Conservation (phyloP, 345 rosid species). For the Citrus cavaleriei region DNA sequence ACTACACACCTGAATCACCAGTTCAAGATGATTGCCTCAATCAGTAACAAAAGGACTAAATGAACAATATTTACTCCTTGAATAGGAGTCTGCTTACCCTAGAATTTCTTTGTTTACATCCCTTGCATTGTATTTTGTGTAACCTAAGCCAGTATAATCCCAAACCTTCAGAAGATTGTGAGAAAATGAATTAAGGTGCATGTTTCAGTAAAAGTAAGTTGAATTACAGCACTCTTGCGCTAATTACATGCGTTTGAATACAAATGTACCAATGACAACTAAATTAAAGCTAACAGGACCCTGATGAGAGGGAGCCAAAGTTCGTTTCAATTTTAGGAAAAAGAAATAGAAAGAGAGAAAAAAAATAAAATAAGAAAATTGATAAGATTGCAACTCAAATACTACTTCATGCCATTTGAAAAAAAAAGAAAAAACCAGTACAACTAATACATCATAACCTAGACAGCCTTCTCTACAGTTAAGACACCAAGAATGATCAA, state of each 20-base stretch:
- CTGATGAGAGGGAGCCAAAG: background rate
- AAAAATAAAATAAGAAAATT: background rate
- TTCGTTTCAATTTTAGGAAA: background rate
- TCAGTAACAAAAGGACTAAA: constrained; percentile 2
- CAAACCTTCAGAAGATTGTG: constrained; percentile 55
- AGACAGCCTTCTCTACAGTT: background rate
- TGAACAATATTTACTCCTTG: background rate
- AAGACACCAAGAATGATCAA: too few relatives aligned
- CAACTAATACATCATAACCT: background rate
- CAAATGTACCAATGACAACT: background rate
- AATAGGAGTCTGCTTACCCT: constrained; percentile 50
- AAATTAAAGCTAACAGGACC: background rate
- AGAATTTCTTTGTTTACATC: constrained; percentile 68
- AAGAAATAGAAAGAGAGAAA: background rate
- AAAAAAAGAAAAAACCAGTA: background rate
- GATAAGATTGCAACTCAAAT: background rate
- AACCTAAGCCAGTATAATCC: constrained; percentile 96
- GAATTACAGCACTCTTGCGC: background rate
- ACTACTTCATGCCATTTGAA: background rate
- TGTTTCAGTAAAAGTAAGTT: too few relatives aligned
- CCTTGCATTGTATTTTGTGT: constrained; percentile 71
- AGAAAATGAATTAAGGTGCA: too few relatives aligned
- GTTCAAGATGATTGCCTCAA: constrained; percentile 17
- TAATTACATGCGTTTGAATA: background rate
- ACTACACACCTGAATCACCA: constrained; percentile 72